A percentile compares a stretch with the other conserved stretches of the same genome.
These are phyloP conservation scores for Nemania sp. DNA, from an alignment of 2,329 filamentous ascomycete genomes.

Conservation along the genomic window DNA sequence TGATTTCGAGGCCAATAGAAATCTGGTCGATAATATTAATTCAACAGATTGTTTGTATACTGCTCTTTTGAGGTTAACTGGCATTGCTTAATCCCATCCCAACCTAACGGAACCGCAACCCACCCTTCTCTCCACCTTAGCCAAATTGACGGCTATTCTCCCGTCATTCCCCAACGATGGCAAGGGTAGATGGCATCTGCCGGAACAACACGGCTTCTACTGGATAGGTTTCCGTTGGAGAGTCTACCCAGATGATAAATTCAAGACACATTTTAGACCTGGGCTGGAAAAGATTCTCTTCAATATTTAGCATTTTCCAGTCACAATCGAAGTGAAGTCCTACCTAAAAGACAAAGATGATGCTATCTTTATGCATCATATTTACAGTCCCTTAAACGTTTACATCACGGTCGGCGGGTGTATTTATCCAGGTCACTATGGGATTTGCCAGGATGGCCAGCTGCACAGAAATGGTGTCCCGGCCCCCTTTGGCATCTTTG, in stretches of 20 bases:
- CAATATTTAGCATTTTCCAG: not conserved
- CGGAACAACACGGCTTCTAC: slow-evolving; percentile 33
- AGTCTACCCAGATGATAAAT: slow-evolving; percentile 11
- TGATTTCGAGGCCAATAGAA: not conserved
- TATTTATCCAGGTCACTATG: slow-evolving; percentile 5
- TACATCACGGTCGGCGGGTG: not conserved
- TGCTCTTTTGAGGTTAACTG: not conserved
- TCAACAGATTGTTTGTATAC: not conserved
- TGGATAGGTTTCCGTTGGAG: slow-evolving; percentile 4
- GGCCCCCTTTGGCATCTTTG: not conserved
- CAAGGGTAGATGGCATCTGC: slow-evolving; percentile 35
- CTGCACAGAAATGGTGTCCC: not conserved
- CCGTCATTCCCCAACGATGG: slow-evolving; percentile 4
- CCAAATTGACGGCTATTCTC: slow-evolving; percentile 27
- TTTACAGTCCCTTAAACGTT: not conserved
- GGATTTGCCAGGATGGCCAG: not conserved
- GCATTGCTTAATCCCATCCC: too few species aligned
- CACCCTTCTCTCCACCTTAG: too few species aligned
- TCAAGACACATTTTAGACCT: not conserved
- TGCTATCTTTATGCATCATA: not conserved
- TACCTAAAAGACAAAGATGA: not conserved
- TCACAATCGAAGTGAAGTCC: not conserved
- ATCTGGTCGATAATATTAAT: not conserved
- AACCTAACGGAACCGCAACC: too few species aligned
- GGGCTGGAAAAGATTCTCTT: not conserved